phyloP scores from a whole-genome alignment of 345 rosid genomes.

The Raphanus raphanistrum region DNA sequence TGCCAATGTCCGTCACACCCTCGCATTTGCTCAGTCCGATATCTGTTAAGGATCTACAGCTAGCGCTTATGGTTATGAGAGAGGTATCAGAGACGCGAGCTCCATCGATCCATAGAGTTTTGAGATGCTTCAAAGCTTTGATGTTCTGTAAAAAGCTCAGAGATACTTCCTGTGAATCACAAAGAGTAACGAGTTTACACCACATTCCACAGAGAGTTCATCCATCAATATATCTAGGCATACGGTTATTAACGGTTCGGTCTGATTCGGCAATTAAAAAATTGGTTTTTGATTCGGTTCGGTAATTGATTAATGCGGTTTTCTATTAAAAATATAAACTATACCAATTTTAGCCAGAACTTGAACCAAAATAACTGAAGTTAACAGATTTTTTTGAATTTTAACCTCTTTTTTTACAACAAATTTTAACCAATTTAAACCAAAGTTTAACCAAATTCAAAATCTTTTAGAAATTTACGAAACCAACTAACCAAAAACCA shows the following conservation, averaged over 20 bases:
- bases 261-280: not conserved
- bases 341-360: not conserved
- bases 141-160: constrained; percentile 40
- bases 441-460: not conserved
- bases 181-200: not conserved
- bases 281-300: not conserved
- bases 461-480: not conserved
- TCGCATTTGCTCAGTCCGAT: constrained; percentile 77
- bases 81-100: constrained; percentile 56
- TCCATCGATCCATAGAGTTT: constrained; percentile 57
- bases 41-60: constrained; percentile 62
- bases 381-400: not conserved
- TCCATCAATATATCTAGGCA: not conserved
- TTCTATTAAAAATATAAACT: too few relatives aligned
- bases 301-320: not conserved
- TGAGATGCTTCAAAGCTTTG: constrained; percentile 60
- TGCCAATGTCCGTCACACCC: constrained; percentile 59
- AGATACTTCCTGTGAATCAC: constrained; percentile 57
- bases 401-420: too few relatives aligned
- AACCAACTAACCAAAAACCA: not conserved
- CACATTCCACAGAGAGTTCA: not conserved
- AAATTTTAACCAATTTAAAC: not conserved
- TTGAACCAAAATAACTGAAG: not conserved
- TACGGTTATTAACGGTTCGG: not conserved
- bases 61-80: constrained; percentile 48